A percentile compares a stretch with the other conserved stretches of the same genome.
Evolutionary conservation across 2,329 filamentous ascomycete species (phyloP).

Genomic region (Phyllosticta citrichinensis): DNA sequence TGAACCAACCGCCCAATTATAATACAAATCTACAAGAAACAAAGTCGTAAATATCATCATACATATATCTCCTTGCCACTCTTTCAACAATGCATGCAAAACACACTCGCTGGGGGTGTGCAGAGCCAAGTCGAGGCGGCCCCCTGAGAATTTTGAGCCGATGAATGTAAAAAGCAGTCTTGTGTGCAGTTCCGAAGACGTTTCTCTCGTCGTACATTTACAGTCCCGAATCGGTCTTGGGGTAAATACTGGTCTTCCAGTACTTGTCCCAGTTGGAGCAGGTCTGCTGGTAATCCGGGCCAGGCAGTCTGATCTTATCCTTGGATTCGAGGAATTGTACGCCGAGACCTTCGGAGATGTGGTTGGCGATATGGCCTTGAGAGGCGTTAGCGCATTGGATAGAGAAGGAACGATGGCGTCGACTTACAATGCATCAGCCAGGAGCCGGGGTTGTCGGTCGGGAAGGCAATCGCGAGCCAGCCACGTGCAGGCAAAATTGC

Average conservation of each 20-base stretch:
- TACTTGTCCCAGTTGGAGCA: slow-evolving; percentile 27
- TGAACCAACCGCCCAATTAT: no score
- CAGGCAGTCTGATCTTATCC: slow-evolving; percentile 22
- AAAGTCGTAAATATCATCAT: no score
- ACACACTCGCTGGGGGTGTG: no score
- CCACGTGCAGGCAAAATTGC: slow-evolving; percentile 20
- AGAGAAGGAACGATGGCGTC: neutral
- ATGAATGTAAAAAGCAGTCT: neutral
- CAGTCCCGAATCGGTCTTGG: slow-evolving; percentile 24
- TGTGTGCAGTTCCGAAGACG: no score
- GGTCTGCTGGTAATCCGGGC: slow-evolving; percentile 17
- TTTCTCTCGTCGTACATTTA: neutral
- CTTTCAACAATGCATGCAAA: no score
- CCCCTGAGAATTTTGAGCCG: neutral
- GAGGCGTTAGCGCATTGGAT: no score
- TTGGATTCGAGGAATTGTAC: slow-evolving; percentile 42
- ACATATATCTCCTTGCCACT: no score
- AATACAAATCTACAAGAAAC: no score
- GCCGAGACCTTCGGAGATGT: slow-evolving; percentile 48
- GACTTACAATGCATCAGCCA: slow-evolving; percentile 20
- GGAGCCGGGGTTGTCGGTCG: slow-evolving; percentile 39
- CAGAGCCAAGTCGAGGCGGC: no score
- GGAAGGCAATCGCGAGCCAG: slow-evolving; percentile 40
- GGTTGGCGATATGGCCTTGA: slow-evolving; percentile 34
- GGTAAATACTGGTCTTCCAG: slow-evolving; percentile 17